Conservation (phyloP, 129 eudicot species). For the Solidago caesia region DNA sequence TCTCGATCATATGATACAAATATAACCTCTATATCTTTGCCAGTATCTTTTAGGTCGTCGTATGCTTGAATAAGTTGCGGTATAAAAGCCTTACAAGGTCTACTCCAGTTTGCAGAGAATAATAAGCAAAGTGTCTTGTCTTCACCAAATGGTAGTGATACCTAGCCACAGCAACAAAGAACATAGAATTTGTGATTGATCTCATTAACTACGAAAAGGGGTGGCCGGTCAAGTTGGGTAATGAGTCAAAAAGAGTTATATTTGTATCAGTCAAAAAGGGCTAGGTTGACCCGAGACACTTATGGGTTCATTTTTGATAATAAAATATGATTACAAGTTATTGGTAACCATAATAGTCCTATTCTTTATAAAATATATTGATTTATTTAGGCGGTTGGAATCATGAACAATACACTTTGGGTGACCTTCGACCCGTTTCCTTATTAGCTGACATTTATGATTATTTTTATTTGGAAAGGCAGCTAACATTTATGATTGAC, state of each 20-base stretch:
- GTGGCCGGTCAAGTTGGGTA: neutral
- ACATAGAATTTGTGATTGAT: neutral
- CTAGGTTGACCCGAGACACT: neutral
- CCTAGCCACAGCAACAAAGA: constrained; percentile 29
- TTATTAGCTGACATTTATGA: neutral
- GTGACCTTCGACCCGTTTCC: neutral
- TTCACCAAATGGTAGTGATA: constrained; percentile 36
- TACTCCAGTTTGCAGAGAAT: constrained; percentile 60
- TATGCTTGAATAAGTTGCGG: constrained; percentile 45
- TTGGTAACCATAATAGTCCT: neutral
- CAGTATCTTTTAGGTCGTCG: constrained; percentile 27
- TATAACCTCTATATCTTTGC: constrained; percentile 38
- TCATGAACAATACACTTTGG: neutral
- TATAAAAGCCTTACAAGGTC: constrained; percentile 47
- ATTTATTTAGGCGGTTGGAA: constrained; percentile 20
- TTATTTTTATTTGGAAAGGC: too few species aligned
- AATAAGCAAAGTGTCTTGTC: constrained; percentile 46
- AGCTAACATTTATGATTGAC: neutral
- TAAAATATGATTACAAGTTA: neutral
- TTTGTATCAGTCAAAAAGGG: neutral
- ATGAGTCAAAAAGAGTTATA: neutral
- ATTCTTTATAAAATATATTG: neutral
- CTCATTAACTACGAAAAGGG: neutral
- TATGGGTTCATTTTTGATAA: neutral
- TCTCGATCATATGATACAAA: constrained; percentile 52